These are phyloP conservation scores for Limtongia smithiae DNA, from an alignment of 805 yeast genomes.

Conservation along the genomic window DNA sequence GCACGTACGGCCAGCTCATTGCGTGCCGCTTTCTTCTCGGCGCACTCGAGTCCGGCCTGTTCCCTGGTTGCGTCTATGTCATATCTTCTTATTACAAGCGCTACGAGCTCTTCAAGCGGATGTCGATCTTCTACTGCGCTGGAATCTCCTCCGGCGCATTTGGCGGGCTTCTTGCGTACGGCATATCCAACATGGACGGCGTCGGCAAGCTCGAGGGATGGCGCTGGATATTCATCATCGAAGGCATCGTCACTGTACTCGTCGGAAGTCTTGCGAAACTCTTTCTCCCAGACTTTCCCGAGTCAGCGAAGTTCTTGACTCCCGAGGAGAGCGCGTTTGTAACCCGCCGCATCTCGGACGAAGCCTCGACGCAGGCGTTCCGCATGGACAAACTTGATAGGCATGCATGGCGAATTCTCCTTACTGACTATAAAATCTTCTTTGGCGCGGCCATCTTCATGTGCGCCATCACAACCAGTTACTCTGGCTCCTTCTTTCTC, in stretches of 20 bases:
- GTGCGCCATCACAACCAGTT: no score
- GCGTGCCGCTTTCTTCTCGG: constrained; percentile 40
- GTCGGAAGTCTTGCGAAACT: constrained; percentile 34
- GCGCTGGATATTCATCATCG: constrained; percentile 53
- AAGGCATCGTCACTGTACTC: constrained; percentile 42
- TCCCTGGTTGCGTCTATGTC: constrained; percentile 40
- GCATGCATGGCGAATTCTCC: no score
- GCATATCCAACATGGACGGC: constrained; percentile 43
- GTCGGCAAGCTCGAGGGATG: constrained; percentile 44
- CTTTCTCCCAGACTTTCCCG: constrained; percentile 29
- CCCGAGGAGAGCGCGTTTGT: no score
- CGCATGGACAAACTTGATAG: no score
- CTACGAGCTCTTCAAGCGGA: constrained; percentile 43
- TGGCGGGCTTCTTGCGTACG: constrained; percentile 48
- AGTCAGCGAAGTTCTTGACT: not conserved
- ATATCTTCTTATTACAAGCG: constrained; percentile 41
- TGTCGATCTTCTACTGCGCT: constrained; percentile 42
- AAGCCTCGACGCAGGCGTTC: no score
- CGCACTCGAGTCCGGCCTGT: constrained; percentile 41
- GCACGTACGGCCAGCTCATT: constrained; percentile 41
- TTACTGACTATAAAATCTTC: no score
- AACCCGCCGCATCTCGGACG: no score
- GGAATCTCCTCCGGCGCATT: constrained; percentile 51
- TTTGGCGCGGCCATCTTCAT: no score
- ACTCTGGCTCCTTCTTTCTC: no score